These are phyloP conservation scores for Colletotrichum simmondsii DNA, from an alignment of 2,329 filamentous ascomycete species.

Conservation along the genomic window DNA sequence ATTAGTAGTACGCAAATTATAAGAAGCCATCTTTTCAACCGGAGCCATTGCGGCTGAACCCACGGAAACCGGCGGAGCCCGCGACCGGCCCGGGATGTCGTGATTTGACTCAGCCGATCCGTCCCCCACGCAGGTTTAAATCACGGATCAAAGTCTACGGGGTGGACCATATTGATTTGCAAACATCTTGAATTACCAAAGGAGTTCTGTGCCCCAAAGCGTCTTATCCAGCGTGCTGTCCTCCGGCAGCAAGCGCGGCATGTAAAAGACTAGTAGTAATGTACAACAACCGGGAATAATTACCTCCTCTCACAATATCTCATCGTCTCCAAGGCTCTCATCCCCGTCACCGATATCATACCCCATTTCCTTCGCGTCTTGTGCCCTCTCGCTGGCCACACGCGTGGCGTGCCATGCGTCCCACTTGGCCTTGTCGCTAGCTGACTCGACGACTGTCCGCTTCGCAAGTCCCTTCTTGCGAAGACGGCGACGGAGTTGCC, in stretches of 20 bases:
- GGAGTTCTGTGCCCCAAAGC: neutral
- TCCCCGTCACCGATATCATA: conserved; percentile 49
- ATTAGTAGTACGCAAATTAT: neutral
- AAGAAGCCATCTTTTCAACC: neutral
- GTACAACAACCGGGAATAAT: conserved; percentile 1
- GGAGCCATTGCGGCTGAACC: neutral
- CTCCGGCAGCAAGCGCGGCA: neutral
- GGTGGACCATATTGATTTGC: neutral
- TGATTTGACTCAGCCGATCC: neutral
- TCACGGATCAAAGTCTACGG: neutral
- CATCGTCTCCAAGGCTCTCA: conserved; percentile 48
- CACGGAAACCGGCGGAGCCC: neutral
- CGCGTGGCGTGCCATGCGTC: conserved; percentile 56
- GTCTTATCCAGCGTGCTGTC: conserved; percentile 25
- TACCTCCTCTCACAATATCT: conserved; percentile 37
- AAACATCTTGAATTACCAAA: conserved; percentile 3
- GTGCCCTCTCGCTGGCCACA: conserved; percentile 51
- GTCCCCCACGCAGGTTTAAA: neutral
- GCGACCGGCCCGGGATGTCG: neutral
- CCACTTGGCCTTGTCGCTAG: conserved; percentile 55
- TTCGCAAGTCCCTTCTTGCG: conserved; percentile 56
- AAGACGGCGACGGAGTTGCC: conserved; percentile 61
- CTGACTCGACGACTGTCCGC: conserved; percentile 46
- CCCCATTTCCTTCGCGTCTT: conserved; percentile 52
- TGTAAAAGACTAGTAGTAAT: conserved; percentile 18